Percentiles rank a stretch among this genome's conserved stretches.
Evolutionary conservation across 352 stramenopile genomes (phyloP).

Genomic region (Thalassiosira livingstoniorum): DNA sequence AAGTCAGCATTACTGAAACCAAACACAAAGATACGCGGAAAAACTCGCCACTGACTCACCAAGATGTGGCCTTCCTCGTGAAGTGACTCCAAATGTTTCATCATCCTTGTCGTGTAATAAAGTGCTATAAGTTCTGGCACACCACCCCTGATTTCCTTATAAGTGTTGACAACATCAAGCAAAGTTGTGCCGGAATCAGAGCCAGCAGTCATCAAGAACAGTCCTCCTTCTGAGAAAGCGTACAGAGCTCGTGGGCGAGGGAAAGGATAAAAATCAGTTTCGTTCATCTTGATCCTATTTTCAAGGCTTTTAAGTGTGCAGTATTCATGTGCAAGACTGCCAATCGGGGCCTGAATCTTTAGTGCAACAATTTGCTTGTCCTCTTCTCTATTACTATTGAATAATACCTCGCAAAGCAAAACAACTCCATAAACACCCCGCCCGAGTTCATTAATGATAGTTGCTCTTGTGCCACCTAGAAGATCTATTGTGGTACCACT

Average conservation of each 20-base stretch:
- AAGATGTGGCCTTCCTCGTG: slow-evolving; percentile 79
- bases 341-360: slow-evolving; percentile 76
- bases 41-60: slow-evolving; percentile 56
- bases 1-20: no score
- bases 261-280: slow-evolving; percentile 56
- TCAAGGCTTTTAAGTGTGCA: slow-evolving; percentile 63
- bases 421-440: slow-evolving; percentile 76
- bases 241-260: slow-evolving; percentile 67
- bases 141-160: slow-evolving; percentile 65
- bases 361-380: slow-evolving; percentile 55
- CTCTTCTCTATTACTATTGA: slow-evolving; percentile 3
- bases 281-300: slow-evolving; percentile 49
- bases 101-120: slow-evolving; percentile 79
- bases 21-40: not conserved
- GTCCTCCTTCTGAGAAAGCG: slow-evolving; percentile 65
- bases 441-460: slow-evolving; percentile 69
- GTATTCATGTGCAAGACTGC: slow-evolving; percentile 77
- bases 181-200: slow-evolving; percentile 77
- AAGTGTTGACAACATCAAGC: slow-evolving; percentile 80
- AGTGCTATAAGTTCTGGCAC: slow-evolving; percentile 78
- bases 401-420: slow-evolving; percentile 52
- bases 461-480: slow-evolving; percentile 29
- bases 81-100: slow-evolving; percentile 72
- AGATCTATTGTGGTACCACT: slow-evolving; percentile 48
- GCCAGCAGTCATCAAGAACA: slow-evolving; percentile 76